Percentiles rank a stretch among this genome's conserved stretches.
phyloP scores from a whole-genome alignment of 768 basidiomycete genomes.

The Boletus fagicola region DNA sequence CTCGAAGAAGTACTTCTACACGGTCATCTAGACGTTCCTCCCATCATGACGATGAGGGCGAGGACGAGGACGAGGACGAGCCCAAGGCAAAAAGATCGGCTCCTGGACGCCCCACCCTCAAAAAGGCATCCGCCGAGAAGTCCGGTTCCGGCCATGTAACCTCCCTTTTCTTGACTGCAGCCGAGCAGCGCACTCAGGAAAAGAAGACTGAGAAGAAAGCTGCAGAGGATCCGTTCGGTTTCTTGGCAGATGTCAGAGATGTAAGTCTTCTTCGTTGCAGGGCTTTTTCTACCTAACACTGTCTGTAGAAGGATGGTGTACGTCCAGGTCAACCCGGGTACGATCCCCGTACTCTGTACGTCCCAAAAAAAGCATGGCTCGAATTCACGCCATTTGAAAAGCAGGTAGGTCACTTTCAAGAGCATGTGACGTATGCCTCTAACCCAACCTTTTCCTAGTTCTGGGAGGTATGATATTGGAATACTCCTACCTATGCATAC shows the following conservation, averaged over 20 bases:
- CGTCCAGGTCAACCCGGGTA: constrained; percentile 81
- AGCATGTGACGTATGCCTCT: neutral
- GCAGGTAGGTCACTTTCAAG: constrained; percentile 48
- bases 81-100: constrained; percentile 39
- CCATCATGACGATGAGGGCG: constrained; percentile 41
- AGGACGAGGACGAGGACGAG: constrained; percentile 30
- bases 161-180: constrained; percentile 71
- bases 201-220: constrained; percentile 84
- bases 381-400: constrained; percentile 94
- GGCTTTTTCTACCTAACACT: neutral
- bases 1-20: constrained; percentile 36
- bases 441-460: constrained; percentile 43
- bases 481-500: neutral
- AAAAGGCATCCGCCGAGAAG: constrained; percentile 30
- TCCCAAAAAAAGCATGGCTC: constrained; percentile 75
- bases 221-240: constrained; percentile 71
- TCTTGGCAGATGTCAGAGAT: constrained; percentile 71
- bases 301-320: constrained; percentile 69
- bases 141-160: constrained; percentile 31
- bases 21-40: constrained; percentile 35
- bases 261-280: constrained; percentile 36
- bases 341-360: constrained; percentile 83
- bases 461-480: constrained; percentile 56
- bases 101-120: constrained; percentile 32
- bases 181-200: constrained; percentile 70